Conservation (phyloP, 2,329 filamentous ascomycete species). For the Acephala macrosclerotiorum region DNA sequence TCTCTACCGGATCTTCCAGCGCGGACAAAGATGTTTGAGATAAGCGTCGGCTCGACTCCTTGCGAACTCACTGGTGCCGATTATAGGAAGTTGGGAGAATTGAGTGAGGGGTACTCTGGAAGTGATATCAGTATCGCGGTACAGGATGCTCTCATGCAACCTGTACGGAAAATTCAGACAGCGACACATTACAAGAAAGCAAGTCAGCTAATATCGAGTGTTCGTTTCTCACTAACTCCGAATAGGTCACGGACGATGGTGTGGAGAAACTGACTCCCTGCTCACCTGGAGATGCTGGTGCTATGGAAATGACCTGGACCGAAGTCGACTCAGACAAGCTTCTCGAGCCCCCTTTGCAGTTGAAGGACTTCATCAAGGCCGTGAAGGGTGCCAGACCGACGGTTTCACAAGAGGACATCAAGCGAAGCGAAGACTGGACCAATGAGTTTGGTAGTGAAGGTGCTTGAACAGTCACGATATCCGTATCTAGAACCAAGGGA, state of each 20-base stretch:
- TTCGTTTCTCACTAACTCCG: constrained; percentile 15
- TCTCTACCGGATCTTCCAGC: constrained; percentile 87
- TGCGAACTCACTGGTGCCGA: constrained; percentile 82
- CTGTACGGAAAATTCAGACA: constrained; percentile 94
- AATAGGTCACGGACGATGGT: constrained; percentile 73
- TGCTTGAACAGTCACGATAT: constrained; percentile 32
- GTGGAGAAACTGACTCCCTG: constrained; percentile 82
- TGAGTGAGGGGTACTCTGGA: constrained; percentile 94
- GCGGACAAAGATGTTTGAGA: constrained; percentile 81
- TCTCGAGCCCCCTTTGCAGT: constrained; percentile 82
- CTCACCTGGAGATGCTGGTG: constrained; percentile 86
- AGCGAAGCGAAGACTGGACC: constrained; percentile 90
- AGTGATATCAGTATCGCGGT: constrained; percentile 96
- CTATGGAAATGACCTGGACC: constrained; percentile 93
- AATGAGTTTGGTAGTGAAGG: constrained; percentile 96
- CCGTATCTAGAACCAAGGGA: neutral
- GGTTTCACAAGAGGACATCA: constrained; percentile 85
- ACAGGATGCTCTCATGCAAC: constrained; percentile 96
- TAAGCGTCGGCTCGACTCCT: constrained; percentile 91
- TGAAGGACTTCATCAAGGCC: constrained; percentile 94
- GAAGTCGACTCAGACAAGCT: constrained; percentile 84
- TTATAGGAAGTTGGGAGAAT: constrained; percentile 78
- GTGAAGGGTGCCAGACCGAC: constrained; percentile 89
- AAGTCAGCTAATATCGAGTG: constrained; percentile 31
- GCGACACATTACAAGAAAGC: constrained; percentile 98